Base-by-base conservation (phyloP, 1,284 basidiomycete species). In the Apiotrichum montevideense region DNA sequence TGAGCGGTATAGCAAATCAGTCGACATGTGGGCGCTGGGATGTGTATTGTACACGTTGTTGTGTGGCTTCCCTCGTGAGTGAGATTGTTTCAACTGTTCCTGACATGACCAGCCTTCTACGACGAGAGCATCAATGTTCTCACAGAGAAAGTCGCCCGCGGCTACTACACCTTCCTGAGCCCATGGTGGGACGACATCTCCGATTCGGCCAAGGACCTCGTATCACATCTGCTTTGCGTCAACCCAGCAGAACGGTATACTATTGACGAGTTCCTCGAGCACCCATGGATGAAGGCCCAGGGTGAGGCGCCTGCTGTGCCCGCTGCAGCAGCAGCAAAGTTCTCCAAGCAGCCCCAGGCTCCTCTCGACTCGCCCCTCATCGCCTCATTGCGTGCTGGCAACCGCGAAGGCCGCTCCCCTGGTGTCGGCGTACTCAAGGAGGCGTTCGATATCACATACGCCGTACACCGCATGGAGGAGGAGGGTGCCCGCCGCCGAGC, bases 141-240 rank as follows among this genome's bases (percentile, higher is more conserved):
- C 49, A 98, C 96, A 0, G 95, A 98, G 76, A 99, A 99, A 78
- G 96, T 99, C 15, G 96, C 96, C 1, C 82, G 88, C 62, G 96
- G 96, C 6, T 88, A 97, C 75, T 99, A 98, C 77, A 98, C 96
- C 0, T 99, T 99, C 81, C 79, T 99, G 51, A 94, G 90, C 68
- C 96, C 96, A 1, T 99, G 97, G 92, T 99, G 96, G 96, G 96
- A 99, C 71, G 89, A 96, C 67, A 93, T 98, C 65, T 91, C 87
- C 63, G 75, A 81, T 51, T 84, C 84, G 56, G 92, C 92, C 29
- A 98, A 98, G 80, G 94, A 98, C 66, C 80, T 99, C 44, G 96
- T 99, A 67, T 86, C 87, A 13, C 93, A 98, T 70, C 79, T 99
- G 4, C 84, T 99, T 7, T 97, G 94, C 71, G 91, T 98, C 48